These are phyloP conservation scores for Xylaria sp. DNA, from an alignment of 2,329 filamentous ascomycete genomes.

Conservation along the genomic window DNA sequence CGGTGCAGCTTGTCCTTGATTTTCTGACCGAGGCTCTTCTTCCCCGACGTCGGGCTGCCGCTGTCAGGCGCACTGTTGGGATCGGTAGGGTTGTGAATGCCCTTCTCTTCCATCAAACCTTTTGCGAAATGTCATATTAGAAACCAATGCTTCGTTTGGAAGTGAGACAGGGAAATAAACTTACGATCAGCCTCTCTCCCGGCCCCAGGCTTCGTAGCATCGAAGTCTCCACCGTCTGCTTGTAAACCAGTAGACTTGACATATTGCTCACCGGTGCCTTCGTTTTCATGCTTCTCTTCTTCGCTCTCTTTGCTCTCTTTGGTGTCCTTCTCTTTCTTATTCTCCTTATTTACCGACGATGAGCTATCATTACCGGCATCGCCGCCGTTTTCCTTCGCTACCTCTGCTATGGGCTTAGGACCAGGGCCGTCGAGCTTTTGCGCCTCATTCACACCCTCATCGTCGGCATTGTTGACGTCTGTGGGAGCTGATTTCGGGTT, in stretches of 20 bases:
- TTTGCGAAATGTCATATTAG: constrained; percentile 25
- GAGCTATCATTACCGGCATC: constrained; percentile 43
- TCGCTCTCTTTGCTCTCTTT: constrained; percentile 39
- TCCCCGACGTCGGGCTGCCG: constrained; percentile 50
- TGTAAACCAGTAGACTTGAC: constrained; percentile 67
- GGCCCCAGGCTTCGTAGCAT: constrained; percentile 71
- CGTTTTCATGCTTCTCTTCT: constrained; percentile 44
- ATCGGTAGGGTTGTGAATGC: constrained; percentile 52
- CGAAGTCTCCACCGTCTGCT: constrained; percentile 75
- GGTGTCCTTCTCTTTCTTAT: constrained; percentile 43
- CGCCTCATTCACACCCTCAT: constrained; percentile 48
- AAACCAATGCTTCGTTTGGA: background rate
- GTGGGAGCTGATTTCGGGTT: constrained; percentile 51
- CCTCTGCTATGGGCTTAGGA: constrained; percentile 54
- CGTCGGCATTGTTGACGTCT: constrained; percentile 51
- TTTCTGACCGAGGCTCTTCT: constrained; percentile 68
- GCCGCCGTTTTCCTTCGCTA: constrained; percentile 47
- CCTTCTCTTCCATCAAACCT: constrained; percentile 66
- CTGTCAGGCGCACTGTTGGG: constrained; percentile 35
- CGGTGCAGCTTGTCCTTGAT: constrained; percentile 76
- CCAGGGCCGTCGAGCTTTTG: constrained; percentile 56
- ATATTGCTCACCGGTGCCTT: constrained; percentile 66
- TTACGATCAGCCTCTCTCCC: constrained; percentile 73
- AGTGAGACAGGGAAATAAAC: constrained; percentile 42
- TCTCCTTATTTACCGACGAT: constrained; percentile 47